Evolutionary conservation across 495 filamentous ascomycete species (phyloP), one percentile per base, ranked within the genome.

Genomic region (Oidiodendron maius): DNA sequence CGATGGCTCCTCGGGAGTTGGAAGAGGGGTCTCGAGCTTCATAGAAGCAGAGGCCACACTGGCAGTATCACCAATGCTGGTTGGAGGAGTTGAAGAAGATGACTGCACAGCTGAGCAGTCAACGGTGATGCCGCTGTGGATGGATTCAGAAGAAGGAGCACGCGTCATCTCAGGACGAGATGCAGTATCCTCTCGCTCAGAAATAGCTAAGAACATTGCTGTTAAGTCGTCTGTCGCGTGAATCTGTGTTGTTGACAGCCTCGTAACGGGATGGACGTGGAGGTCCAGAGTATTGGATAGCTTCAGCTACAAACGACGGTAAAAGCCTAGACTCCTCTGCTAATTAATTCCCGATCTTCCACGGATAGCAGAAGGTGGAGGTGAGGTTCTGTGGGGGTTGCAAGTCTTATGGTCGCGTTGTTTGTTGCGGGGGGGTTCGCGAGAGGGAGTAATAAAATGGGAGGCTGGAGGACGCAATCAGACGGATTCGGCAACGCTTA

Each of bases 121-220:
- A 46, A 57, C 54, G 28, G 58, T 60, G 38, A 54, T 57, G 35
- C 38, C 32, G 20, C 53, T 60, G 9, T 46, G 17, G 15, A 44
- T 17, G 15, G 58, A 60, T 10, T 55, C 51, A n/a, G 44, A 28
- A 4, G 58, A 52, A 13, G 51, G 44, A 13, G 39, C 52, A 52
- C 58, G 58, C 50, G 47, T 48, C 40, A 38, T 34, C 9, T 52
- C 52, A 20, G 52, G 8, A 32, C 23, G 20, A 43, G 52, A 35
- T 38, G 44, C 13, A n/a, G 18, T 34, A 16, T 17, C 42, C 37
- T 52, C 42, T n/a, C 47, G 52, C 2, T 55, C 48, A 3, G 52
- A 34, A n/a, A 59, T 25, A 3, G 51, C 40, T 28, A 48, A 59
- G 35, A 59, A 50, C 52, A n/a, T 97, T 32, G 40, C 16, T 15